Conservation (phyloP, 805 yeast species). For the Ogataea nakhonphanomensis region DNA sequence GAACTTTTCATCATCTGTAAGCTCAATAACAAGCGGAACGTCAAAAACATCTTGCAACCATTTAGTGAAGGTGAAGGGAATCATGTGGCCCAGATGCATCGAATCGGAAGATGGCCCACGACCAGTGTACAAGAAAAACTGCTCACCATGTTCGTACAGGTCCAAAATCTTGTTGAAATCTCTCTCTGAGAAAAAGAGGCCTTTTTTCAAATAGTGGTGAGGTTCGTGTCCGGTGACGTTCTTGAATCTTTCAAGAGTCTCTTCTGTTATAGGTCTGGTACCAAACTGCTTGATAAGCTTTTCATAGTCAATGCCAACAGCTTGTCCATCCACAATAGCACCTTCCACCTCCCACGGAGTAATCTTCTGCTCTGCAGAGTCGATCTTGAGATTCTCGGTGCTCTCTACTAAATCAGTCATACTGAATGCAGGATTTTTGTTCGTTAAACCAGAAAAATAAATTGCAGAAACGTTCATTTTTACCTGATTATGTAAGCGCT, state of each 20-base stretch:
- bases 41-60: conserved; percentile 99
- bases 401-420: conserved; percentile 6
- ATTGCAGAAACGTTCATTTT: conserved; percentile 8
- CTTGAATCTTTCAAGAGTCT: conserved; percentile 71
- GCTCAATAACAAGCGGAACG: conserved; percentile 88
- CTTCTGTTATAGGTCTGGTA: conserved; percentile 66
- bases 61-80: conserved; percentile 92
- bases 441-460: background rate
- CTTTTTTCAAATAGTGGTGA: conserved; percentile 85
- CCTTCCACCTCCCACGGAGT: conserved; percentile 99
- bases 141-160: conserved; percentile 90
- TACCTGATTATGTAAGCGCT: background rate
- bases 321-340: conserved; percentile 90
- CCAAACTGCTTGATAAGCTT: conserved; percentile 86
- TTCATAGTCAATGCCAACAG: conserved; percentile 90
- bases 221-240: conserved; percentile 86
- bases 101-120: conserved; percentile 95
- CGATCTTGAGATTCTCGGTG: conserved; percentile 8
- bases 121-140: conserved; percentile 93
- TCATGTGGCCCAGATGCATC: conserved; percentile 96
- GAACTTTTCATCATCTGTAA: conserved; percentile 97
- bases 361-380: conserved; percentile 47
- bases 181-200: conserved; percentile 89
- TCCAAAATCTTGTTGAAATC: conserved; percentile 76
- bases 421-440: conserved; percentile 1